Evolutionary conservation across 495 filamentous ascomycete species (phyloP).

Genomic region (Mytilinidion resinicola): DNA sequence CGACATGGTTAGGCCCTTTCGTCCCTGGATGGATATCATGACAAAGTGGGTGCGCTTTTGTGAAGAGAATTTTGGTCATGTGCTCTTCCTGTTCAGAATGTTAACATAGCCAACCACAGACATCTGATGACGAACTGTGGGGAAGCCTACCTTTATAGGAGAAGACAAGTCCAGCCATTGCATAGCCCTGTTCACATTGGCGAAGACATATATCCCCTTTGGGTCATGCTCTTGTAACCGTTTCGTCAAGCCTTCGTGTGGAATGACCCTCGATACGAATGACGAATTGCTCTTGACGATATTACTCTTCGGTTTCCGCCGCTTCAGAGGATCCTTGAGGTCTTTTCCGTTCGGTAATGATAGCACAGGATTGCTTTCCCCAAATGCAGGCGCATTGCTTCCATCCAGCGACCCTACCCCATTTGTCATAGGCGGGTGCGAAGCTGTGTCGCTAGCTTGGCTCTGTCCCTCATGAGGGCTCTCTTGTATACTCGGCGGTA

Average conservation of each 20-base stretch:
- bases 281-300: constrained; percentile 97
- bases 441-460: constrained; percentile 28
- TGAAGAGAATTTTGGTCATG: constrained; percentile 91
- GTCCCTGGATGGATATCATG: constrained; percentile 87
- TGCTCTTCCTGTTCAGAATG: constrained; percentile 56
- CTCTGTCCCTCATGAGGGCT: constrained; percentile 30
- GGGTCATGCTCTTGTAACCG: constrained; percentile 67
- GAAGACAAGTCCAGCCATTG: constrained; percentile 73
- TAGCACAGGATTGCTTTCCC: constrained; percentile 77
- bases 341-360: constrained; percentile 40
- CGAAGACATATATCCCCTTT: constrained; percentile 83
- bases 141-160: constrained; percentile 44
- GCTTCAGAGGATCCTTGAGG: constrained; percentile 69
- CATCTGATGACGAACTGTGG: background rate
- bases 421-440: constrained; percentile 23
- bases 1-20: constrained; percentile 70
- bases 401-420: constrained; percentile 25
- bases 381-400: constrained; percentile 60
- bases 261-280: constrained; percentile 91
- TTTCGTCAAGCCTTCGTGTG: constrained; percentile 73
- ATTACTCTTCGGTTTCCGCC: constrained; percentile 91
- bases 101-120: background rate
- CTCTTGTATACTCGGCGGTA: constrained; percentile 39
- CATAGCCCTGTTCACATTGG: constrained; percentile 89
- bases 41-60: constrained; percentile 89